Percentiles rank a stretch among this genome's conserved stretches.
Evolutionary conservation across 768 basidiomycete species (phyloP).

Genomic region (Russula ochroleuca): DNA sequence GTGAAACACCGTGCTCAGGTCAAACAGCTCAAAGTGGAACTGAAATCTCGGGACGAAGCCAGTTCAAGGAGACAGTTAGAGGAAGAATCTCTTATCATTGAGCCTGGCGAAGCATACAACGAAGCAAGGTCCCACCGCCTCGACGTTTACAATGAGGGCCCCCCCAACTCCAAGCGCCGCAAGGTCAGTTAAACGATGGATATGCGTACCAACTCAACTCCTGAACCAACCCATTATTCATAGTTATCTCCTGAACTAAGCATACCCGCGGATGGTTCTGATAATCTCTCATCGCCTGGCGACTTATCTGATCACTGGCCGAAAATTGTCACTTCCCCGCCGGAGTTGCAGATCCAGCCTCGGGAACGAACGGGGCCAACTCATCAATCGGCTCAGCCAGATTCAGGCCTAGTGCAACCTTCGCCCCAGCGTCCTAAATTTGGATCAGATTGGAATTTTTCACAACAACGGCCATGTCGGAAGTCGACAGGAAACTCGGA

Average conservation of each 20-base stretch:
- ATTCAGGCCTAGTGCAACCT: not conserved
- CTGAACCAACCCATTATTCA: not conserved
- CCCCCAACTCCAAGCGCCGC: not conserved
- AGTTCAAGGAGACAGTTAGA: not conserved
- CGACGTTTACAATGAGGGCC: conserved; percentile 3
- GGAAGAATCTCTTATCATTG: conserved; percentile 17
- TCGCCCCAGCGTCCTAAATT: conserved; percentile 14
- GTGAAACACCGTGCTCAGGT: conserved; percentile 17
- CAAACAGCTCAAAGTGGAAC: conserved; percentile 13
- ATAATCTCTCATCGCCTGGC: not conserved
- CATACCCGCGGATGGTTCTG: not conserved
- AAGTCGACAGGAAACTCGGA: not conserved
- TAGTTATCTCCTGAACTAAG: not conserved
- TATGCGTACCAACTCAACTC: not conserved
- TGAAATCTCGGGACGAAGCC: conserved; percentile 2
- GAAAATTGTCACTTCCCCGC: not conserved
- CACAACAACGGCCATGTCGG: not conserved
- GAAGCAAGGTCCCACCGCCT: conserved; percentile 16
- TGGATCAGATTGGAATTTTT: conserved; percentile 22
- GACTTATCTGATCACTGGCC: not conserved
- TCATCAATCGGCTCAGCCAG: not conserved
- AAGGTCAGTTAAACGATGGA: not conserved
- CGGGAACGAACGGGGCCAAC: not conserved
- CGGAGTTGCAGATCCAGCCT: not conserved
- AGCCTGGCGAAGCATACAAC: not conserved